Evolutionary conservation across 345 rosid species (phyloP).

Genomic region (Raphanus sativus): DNA sequence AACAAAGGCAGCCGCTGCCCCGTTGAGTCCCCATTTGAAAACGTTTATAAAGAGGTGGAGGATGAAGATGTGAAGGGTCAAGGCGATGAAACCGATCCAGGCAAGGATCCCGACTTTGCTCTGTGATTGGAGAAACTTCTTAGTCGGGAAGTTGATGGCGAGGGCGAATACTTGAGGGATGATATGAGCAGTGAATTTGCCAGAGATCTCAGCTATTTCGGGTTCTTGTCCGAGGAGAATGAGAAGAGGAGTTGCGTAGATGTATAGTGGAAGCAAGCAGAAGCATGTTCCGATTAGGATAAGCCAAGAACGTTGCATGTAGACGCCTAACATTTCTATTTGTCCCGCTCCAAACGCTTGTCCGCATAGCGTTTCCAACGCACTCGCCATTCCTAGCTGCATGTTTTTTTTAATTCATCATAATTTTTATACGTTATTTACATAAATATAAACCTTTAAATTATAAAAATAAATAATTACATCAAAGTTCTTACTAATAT

Average conservation of each 20-base stretch:
- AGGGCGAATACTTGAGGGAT: slow-evolving; percentile 93
- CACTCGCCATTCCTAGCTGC: slow-evolving; percentile 98
- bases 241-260: slow-evolving; percentile 74
- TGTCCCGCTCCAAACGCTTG: slow-evolving; percentile 98
- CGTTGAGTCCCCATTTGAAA: slow-evolving; percentile 71
- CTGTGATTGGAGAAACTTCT: slow-evolving; percentile 84
- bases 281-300: slow-evolving; percentile 67
- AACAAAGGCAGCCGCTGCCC: slow-evolving; percentile 81
- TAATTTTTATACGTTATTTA: too few species aligned
- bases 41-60: slow-evolving; percentile 57
- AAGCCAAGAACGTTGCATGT: slow-evolving; percentile 90
- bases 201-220: slow-evolving; percentile 72
- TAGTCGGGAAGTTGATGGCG: slow-evolving; percentile 80
- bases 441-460: too few species aligned
- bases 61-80: slow-evolving; percentile 49
- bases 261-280: slow-evolving; percentile 64
- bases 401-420: not conserved
- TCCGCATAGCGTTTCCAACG: slow-evolving; percentile 87
- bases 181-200: slow-evolving; percentile 62
- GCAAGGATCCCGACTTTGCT: slow-evolving; percentile 80
- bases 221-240: slow-evolving; percentile 66
- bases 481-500: too few species aligned
- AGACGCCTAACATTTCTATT: slow-evolving; percentile 69
- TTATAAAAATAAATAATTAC: too few species aligned
- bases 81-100: slow-evolving; percentile 73